Percentiles rank a stretch among this genome's conserved stretches.
Conservation (phyloP, 169 alveolate species). For the Amoebophrya sp. region DNA sequence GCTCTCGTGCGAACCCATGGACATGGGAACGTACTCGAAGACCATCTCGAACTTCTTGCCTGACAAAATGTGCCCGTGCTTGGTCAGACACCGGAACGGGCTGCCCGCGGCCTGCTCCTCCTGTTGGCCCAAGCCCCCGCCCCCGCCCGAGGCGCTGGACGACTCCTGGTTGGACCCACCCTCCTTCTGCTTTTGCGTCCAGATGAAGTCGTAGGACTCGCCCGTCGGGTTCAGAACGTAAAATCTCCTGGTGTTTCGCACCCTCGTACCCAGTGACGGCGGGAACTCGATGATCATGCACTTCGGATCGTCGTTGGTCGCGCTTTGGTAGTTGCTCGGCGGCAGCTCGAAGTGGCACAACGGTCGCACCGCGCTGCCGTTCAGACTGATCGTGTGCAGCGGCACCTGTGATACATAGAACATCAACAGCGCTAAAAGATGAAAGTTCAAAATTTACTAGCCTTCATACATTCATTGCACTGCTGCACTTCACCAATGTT, state of each 20-base stretch:
- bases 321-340: slow-evolving; percentile 32
- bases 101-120: slow-evolving; percentile 41
- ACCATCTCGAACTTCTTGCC: slow-evolving; percentile 85
- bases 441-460: not conserved
- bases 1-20: slow-evolving; percentile 76
- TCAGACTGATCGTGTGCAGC: slow-evolving; percentile 32
- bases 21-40: slow-evolving; percentile 80
- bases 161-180: not conserved
- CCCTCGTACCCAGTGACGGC: slow-evolving; percentile 75
- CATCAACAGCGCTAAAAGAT: not conserved
- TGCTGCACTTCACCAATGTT: slow-evolving; percentile 33
- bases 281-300: slow-evolving; percentile 70
- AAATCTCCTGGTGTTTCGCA: slow-evolving; percentile 78
- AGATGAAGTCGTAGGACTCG: slow-evolving; percentile 80
- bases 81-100: slow-evolving; percentile 75
- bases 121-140: slow-evolving; percentile 22
- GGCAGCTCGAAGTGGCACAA: slow-evolving; percentile 50
- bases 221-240: slow-evolving; percentile 85
- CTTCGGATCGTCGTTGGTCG: slow-evolving; percentile 26
- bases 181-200: slow-evolving; percentile 72
- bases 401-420: not conserved
- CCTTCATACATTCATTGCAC: slow-evolving; percentile 28
- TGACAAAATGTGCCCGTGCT: slow-evolving; percentile 75
- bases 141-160: not conserved
- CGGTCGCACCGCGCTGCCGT: slow-evolving; percentile 46